phyloP scores from a whole-genome alignment of 106 monocot genomes.

The Acorus calamus region DNA sequence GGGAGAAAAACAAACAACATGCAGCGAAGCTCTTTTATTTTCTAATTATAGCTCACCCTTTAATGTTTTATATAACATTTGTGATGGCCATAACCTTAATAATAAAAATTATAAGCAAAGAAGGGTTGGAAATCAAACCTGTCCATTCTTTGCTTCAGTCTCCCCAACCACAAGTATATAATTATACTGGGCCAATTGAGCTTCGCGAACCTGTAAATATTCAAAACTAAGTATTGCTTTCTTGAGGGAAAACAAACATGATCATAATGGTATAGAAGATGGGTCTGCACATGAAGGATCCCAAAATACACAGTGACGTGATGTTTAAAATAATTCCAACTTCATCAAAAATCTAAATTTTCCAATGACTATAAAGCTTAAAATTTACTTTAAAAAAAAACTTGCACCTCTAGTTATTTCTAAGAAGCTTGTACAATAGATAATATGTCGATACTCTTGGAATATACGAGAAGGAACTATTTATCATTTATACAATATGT shows the following conservation, averaged over 20 bases:
- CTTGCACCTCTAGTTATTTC: too few relatives aligned
- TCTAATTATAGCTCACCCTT: too few relatives aligned
- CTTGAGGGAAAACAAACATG: not conserved
- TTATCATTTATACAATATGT: too few relatives aligned
- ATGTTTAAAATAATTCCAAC: too few relatives aligned
- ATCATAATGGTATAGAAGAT: not conserved
- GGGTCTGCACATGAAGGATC: not conserved
- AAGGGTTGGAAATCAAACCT: conserved; percentile 24
- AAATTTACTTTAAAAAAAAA: too few relatives aligned
- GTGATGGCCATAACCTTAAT: not conserved
- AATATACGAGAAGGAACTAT: too few relatives aligned
- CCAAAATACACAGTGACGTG: not conserved
- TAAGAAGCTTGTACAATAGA: too few relatives aligned
- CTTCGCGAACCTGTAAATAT: conserved; percentile 68
- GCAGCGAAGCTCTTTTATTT: too few relatives aligned
- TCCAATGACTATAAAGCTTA: too few relatives aligned
- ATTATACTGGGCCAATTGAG: conserved; percentile 85
- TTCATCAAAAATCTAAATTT: too few relatives aligned
- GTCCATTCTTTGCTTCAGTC: conserved; percentile 61
- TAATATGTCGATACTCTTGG: too few relatives aligned
- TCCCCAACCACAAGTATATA: conserved; percentile 93
- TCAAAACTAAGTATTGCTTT: not conserved
- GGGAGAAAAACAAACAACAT: too few relatives aligned
- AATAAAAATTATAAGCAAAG: not conserved
- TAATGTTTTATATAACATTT: not conserved